Percentiles rank a stretch among this genome's conserved stretches.
Conservation (phyloP, 768 basidiomycete genomes). For the Favolaschia claudopus region DNA sequence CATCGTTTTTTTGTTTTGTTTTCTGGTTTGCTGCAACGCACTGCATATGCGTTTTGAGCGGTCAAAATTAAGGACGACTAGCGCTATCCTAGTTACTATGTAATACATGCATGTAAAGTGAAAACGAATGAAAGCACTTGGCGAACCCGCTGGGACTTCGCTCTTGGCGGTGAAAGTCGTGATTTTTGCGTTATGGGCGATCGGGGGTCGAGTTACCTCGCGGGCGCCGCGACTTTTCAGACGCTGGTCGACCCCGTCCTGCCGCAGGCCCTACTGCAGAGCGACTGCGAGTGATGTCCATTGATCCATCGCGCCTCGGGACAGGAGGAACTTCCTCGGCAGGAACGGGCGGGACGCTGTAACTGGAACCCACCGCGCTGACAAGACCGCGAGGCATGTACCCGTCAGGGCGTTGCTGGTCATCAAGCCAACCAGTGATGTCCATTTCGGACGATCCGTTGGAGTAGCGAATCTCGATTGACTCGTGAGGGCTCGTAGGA, state of each 20-base stretch:
- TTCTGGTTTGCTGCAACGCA: too few relatives aligned
- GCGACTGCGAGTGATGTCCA: constrained; percentile 14
- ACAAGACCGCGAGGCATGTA: constrained; percentile 31
- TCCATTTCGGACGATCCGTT: constrained; percentile 16
- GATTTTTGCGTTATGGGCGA: constrained; percentile 14
- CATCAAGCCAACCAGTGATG: constrained; percentile 27
- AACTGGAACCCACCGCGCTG: constrained; percentile 23
- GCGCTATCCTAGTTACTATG: constrained; percentile 11
- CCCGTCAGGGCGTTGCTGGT: constrained; percentile 27
- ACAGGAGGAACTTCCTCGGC: not conserved
- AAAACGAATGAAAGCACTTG: constrained; percentile 18
- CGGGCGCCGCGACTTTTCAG: not conserved
- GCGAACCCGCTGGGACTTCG: constrained; percentile 4
- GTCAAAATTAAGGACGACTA: constrained; percentile 8
- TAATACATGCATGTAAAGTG: constrained; percentile 20
- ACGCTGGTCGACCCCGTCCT: not conserved
- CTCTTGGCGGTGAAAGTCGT: constrained; percentile 11
- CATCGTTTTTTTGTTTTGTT: too few relatives aligned
- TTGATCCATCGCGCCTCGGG: not conserved
- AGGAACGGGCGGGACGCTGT: constrained; percentile 18
- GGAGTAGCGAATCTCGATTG: constrained; percentile 15
- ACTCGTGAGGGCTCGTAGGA: constrained; percentile 12
- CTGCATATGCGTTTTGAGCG: too few relatives aligned
- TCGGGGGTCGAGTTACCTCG: constrained; percentile 17
- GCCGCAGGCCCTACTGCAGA: constrained; percentile 2